Base-by-base conservation (phyloP, 805 yeast species). In the Candida fluviatilis region DNA sequence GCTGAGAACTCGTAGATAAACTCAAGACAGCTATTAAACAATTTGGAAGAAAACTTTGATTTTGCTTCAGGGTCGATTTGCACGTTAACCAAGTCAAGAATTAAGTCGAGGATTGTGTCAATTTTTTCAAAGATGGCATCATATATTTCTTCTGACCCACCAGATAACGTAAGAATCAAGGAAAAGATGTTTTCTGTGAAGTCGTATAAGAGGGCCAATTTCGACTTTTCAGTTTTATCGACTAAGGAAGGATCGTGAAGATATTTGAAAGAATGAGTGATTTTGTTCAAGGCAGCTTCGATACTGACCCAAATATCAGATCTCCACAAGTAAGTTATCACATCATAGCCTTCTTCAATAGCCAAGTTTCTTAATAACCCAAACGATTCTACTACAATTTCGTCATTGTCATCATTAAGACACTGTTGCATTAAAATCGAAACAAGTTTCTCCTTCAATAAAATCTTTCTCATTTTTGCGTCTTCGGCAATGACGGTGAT, bases 261-360 rank as follows among this genome's bases (percentile, higher is more conserved):
- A 42, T 65, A 70, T 17, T 64, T 56, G 31, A 82, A 64, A 0
- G 87, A 76, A 1, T 54, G 56, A 26, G 66, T 55, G 17, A 80
- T 71, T 44, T 80, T 80, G 1, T 56, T 55, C 31, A 86, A 61
- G 2, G 80, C 75, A 4, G 56, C 46, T 34, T 71, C 75, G 29
- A 88, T 69, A 18, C 75, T 62, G 0, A 74, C 67, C 84, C 95
- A 82, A 30, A 91, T 78, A 44, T 84, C 79, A 13, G 79, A 78
- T 54, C 97, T 76, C 85, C 95, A 84, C 38, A 85, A 57, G 56
- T 76, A 78, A 15, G 77, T 75, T 18, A 88, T 78, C 26, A 87
- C 74, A 46, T 87, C 95, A 49, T 86, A 82, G 15, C 96, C 97
- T 60, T 89, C 95, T 53, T 87, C 95, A 37, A 87, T 69, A 2